Base-by-base conservation (phyloP, 345 rosid genomes). In the Boechera retrofracta region DNA sequence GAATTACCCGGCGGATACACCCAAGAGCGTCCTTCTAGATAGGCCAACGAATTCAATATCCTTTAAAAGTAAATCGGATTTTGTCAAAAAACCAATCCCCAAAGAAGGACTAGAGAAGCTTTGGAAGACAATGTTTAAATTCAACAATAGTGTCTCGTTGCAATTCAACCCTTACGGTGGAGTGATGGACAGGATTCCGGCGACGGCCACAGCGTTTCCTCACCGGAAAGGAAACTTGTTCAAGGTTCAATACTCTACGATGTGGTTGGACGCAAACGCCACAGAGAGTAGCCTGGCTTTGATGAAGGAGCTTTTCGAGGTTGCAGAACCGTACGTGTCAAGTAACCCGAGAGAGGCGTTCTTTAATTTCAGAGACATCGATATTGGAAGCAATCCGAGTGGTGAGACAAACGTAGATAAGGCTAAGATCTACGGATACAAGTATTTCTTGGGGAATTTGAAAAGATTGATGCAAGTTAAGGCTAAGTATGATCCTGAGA, bases 151-250 rank as follows among this genome's bases (percentile, higher is more conserved):
- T 8, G 76, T 83, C 16, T 62, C 77, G 6, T 60, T 84, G 82
- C 73, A 64, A 15, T 69, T 75, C 66, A 86, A 77, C 70, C 85
- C 89, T 7, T 87, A 79, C 11, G 91, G 91, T 4, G 89, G 89
- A 16, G 74, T 62, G 54, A 84, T 87, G 91, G 53, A 77, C 31
- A 41, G 75, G 49, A 86, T 88, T 69, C 56, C 82, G 1, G 73
- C 78, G 2, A 76, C 79, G 2, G 82, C 45, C 10, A 80, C 81
- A 2, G 85, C 89, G 5, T 87, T 85, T 74, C 89, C 91, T 4
- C 91, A 87, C 31, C 79, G 87, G 63, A 78, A 73, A 35, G 88
- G 90, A 36, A 75, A 61, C 41, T 24, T 83, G 42, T 85, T 74
- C 82, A 83, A 75, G 79, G 53, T 82, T 63, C 80, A 80, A 24